Base-by-base conservation (phyloP, 352 stramenopile species). In the Globisporangium okanoganense region DNA sequence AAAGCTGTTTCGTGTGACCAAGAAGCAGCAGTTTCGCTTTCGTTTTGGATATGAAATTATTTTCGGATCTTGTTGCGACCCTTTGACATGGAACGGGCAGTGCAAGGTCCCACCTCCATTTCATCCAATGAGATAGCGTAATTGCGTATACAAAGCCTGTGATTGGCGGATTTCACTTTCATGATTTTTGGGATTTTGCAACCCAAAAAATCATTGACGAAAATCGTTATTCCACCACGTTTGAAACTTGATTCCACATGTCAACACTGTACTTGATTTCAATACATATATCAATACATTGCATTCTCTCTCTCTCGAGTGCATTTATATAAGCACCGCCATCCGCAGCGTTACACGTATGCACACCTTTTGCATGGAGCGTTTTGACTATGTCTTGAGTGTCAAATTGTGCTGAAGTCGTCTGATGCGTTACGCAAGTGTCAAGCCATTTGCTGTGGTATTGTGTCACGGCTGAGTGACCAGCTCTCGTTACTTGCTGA, bases 51-150 rank as follows among this genome's bases (percentile, higher is more conserved):
- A 16, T n/a, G n/a, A n/a, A n/a, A n/a, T 52, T 35, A 22, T 52
- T 52, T 52, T 33, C 10, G 44, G 22, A 51, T 35, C 22, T 52
- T 50, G 25, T 50, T 20, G 44, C 44, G 44, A 50, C 44, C 27
- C 44, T 31, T 50, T 50, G 44, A 50, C 20, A 50, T 50, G 10
- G 18, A 50, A 31, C 29, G 29, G 29, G 29, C 29, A 6, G 13
- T 40, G 35, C 35, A 50, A 35, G 45, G 45, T 52, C 45, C 45
- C 45, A 52, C 45, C 45, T 35, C 13, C 6, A n/a, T 51, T 51
- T n/a, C 16, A 51, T 9, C 44, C 44, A 51, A 51, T 51, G 3
- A 29, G 1, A 33, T 18, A 3, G 5, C 20, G 4, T 10, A 5
- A 35, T 13, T 7, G 6, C 27, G 14, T 31, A 14, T 1, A 3